These are phyloP conservation scores for Paraleonurus japonicus DNA, from an alignment of 257 asterid genomes.

Conservation along the genomic window DNA sequence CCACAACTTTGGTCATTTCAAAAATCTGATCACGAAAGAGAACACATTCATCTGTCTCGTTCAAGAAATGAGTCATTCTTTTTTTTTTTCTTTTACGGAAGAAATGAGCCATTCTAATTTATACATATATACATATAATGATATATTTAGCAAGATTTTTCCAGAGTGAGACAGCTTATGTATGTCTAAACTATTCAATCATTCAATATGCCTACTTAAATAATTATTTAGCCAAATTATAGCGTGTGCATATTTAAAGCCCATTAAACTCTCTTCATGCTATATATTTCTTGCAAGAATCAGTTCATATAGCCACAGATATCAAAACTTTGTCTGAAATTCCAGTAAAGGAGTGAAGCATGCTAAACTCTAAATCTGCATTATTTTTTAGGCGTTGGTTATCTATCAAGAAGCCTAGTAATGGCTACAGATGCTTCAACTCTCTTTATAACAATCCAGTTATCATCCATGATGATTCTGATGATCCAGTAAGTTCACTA, in stretches of 20 bases:
- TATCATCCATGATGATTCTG: constrained; percentile 25
- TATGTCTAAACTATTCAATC: not conserved
- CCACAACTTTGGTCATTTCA: not conserved
- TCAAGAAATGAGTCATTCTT: not conserved
- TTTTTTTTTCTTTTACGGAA: too few relatives aligned
- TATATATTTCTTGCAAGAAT: not conserved
- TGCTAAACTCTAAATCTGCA: constrained; percentile 21
- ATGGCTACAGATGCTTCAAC: constrained; percentile 28
- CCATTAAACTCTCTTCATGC: not conserved
- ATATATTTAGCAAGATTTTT: not conserved
- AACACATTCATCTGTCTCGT: not conserved
- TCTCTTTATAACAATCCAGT: constrained; percentile 31
- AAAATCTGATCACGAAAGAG: not conserved
- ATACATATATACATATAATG: not conserved
- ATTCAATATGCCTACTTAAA: not conserved
- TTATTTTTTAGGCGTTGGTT: constrained; percentile 25
- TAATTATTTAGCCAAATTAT: not conserved
- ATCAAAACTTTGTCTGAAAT: not conserved
- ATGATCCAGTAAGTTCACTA: constrained; percentile 36
- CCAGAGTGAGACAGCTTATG: not conserved
- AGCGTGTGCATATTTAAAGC: not conserved
- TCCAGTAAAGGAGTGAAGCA: not conserved
- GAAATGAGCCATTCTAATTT: not conserved
- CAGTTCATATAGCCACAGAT: not conserved
- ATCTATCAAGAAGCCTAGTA: constrained; percentile 6